A percentile compares a stretch with the other conserved stretches of the same genome.
Evolutionary conservation across 768 basidiomycete genomes (phyloP).

Genomic region (Trametes cingulata): DNA sequence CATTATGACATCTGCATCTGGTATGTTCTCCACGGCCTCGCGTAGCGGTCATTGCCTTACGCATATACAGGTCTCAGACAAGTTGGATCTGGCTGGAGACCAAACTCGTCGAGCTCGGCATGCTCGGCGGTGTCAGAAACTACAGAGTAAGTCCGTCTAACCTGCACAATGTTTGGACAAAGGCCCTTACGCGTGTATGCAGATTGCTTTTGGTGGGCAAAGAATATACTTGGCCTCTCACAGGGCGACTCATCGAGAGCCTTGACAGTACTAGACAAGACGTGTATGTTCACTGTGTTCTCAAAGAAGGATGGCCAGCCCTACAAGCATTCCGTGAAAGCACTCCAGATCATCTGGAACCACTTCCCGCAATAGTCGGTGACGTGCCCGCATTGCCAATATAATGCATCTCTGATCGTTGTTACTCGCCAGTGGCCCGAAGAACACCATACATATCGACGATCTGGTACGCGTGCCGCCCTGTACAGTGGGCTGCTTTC

Average conservation of each 20-base stretch:
- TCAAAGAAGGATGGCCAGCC: slow-evolving; percentile 69
- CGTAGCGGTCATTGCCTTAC: neutral
- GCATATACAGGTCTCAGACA: slow-evolving; percentile 66
- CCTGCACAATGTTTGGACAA: neutral
- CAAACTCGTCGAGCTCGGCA: slow-evolving; percentile 83
- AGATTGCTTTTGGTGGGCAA: slow-evolving; percentile 63
- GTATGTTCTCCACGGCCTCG: slow-evolving; percentile 38
- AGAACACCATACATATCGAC: slow-evolving; percentile 86
- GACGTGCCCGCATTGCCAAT: slow-evolving; percentile 18
- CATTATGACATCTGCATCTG: slow-evolving; percentile 91
- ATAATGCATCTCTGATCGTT: neutral
- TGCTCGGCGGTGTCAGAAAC: slow-evolving; percentile 68
- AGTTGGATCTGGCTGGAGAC: slow-evolving; percentile 90
- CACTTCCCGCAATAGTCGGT: slow-evolving; percentile 78
- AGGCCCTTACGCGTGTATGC: neutral
- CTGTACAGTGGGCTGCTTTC: neutral
- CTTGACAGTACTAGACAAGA: slow-evolving; percentile 74
- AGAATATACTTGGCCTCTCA: neutral
- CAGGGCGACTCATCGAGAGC: slow-evolving; percentile 1
- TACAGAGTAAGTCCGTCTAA: slow-evolving; percentile 67
- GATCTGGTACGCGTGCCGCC: slow-evolving; percentile 58
- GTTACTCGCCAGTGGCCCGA: slow-evolving; percentile 46
- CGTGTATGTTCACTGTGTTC: slow-evolving; percentile 88
- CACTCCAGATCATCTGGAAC: slow-evolving; percentile 85
- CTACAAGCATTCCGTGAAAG: slow-evolving; percentile 81